Percentiles rank a stretch among this genome's conserved stretches.
phyloP scores from a whole-genome alignment of 306 rosid genomes.

The Glycine tomentella region DNA sequence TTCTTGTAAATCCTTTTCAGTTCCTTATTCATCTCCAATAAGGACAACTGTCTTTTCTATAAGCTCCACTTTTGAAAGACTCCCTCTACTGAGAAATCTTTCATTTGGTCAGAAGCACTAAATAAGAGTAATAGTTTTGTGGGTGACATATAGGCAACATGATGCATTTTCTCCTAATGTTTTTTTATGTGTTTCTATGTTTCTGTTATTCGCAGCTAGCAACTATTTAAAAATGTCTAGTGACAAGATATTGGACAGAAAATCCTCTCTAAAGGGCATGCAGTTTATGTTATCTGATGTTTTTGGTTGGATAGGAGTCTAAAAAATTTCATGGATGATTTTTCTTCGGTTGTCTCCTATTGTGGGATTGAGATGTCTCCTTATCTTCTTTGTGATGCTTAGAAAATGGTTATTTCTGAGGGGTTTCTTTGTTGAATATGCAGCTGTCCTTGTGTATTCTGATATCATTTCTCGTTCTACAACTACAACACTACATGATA shows the following conservation, averaged over 20 bases:
- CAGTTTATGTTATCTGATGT: not conserved
- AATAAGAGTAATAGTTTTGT: not conserved
- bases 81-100: not conserved
- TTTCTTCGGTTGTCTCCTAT: not conserved
- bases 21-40: not conserved
- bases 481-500: not conserved
- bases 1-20: not conserved
- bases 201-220: not conserved
- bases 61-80: not conserved
- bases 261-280: not conserved
- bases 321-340: not conserved
- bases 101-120: not conserved
- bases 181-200: not conserved
- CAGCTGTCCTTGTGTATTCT: not conserved
- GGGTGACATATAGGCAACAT: not conserved
- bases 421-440: conserved; percentile 6
- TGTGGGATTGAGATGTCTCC: not conserved
- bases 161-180: not conserved
- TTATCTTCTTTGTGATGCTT: not conserved
- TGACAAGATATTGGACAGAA: not conserved
- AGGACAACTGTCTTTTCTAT: not conserved
- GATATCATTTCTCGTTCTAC: conserved; percentile 12
- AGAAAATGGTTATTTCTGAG: not conserved
- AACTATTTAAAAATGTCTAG: conserved; percentile 1
- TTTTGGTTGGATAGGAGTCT: not conserved